These are phyloP conservation scores for Viola odorata DNA, from an alignment of 345 rosid species.

Conservation along the genomic window DNA sequence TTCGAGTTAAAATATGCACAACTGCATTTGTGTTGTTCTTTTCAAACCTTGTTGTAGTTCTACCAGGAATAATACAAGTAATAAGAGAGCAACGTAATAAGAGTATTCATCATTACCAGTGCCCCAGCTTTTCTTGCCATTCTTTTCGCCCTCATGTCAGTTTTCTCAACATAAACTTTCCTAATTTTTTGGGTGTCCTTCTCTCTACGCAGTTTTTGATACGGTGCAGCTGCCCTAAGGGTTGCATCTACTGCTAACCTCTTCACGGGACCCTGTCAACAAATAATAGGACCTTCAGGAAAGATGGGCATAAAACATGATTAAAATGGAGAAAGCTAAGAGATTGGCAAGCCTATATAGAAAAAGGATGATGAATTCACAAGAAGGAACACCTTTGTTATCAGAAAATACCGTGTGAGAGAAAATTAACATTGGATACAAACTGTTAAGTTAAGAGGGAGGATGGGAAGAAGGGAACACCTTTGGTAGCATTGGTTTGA, in stretches of 20 bases:
- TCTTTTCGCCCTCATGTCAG: slow-evolving; percentile 97
- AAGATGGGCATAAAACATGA: no score
- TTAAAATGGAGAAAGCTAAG: no score
- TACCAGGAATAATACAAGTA: no score
- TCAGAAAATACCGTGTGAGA: no score
- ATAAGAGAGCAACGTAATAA: background rate
- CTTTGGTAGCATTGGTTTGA: slow-evolving; percentile 98
- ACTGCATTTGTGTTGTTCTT: no score
- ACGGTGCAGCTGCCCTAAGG: slow-evolving; percentile 97
- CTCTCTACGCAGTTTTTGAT: slow-evolving; percentile 86
- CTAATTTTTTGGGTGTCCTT: slow-evolving; percentile 58
- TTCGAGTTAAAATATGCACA: background rate
- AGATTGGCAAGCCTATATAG: no score
- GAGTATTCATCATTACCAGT: slow-evolving; percentile 51
- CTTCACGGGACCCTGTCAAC: slow-evolving; percentile 93
- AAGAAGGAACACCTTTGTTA: no score
- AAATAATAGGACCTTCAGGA: slow-evolving; percentile 13
- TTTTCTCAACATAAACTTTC: slow-evolving; percentile 89
- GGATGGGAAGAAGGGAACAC: no score
- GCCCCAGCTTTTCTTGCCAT: slow-evolving; percentile 99
- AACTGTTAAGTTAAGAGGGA: no score
- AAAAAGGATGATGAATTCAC: background rate
- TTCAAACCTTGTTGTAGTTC: no score
- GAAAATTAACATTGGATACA: background rate
- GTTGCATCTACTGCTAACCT: slow-evolving; percentile 97